Evolutionary conservation across 2,329 filamentous ascomycete genomes (phyloP), one percentile per base, ranked within the genome.

Genomic region (Aurifilum marmelostoma): DNA sequence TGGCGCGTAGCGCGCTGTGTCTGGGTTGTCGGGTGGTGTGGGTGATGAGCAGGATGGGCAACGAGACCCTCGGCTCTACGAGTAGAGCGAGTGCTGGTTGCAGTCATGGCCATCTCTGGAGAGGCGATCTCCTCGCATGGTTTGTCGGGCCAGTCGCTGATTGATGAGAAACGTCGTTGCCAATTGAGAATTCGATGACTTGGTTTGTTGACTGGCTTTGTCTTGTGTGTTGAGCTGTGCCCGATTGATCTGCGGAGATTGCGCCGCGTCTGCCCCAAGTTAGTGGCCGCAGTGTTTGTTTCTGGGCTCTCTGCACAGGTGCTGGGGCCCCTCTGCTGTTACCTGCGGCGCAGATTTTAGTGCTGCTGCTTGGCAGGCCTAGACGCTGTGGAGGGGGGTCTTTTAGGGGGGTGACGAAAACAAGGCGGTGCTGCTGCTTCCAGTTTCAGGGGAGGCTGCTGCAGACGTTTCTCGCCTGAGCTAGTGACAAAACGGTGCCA

Each of bases 71-170:
- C 70, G 63, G 70, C 68, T 66, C 70, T 70, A 63, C 70, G 68
- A 64, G 70, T 71, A 68, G 70, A 71, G 70, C 70, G 70, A 70
- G 70, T 71, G 66, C 68, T 71, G 60, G 70, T 70, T 69, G 69
- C 69, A 66, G 70, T 71, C 70, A 71, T 71, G 69, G 70, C 70
- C 70, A 71, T 71, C 61, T 56, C 63, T 68, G 66, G 63, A 63
- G 54, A 65, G 37, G 63, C 68, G 50, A 62, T 65, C 63, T 61
- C 67, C 67, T 71, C 62, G 65, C 68, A 71, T 71, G 68, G 43
- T 65, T 67, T 56, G 68, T 34, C 50, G 63, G 43, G 59, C 47
- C 52, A 61, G 63, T 56, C 21, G 41, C 50, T n/a, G 37, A 18
- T 59, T 67, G 69, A 69, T 71, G 67, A 41, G 27, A 64, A 50